These are phyloP conservation scores for Annona cherimola DNA, from an alignment of 164 flowering plant species.

Conservation along the genomic window DNA sequence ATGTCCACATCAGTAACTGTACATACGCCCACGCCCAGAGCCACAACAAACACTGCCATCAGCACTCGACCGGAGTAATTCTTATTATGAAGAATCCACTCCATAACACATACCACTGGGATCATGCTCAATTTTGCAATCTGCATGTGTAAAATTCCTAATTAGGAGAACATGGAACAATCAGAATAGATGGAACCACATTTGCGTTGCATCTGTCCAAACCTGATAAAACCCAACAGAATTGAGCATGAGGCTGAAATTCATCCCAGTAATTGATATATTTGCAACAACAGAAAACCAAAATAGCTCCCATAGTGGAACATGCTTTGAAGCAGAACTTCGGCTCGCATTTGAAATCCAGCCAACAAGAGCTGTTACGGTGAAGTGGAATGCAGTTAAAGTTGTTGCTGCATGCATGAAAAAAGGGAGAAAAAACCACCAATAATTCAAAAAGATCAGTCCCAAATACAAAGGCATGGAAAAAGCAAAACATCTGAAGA, in stretches of 20 bases:
- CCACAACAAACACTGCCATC: slow-evolving; percentile 65
- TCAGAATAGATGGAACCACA: not conserved
- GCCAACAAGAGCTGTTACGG: slow-evolving; percentile 78
- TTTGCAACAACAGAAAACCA: slow-evolving; percentile 90
- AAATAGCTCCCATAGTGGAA: slow-evolving; percentile 85
- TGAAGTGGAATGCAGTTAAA: slow-evolving; percentile 83
- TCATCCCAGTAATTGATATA: slow-evolving; percentile 81
- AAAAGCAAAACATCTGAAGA: no score
- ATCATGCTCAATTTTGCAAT: slow-evolving; percentile 75
- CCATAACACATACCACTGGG: slow-evolving; percentile 69
- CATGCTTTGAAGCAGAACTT: slow-evolving; percentile 69
- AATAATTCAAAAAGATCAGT: not conserved
- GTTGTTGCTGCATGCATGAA: slow-evolving; percentile 47
- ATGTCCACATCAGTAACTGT: slow-evolving; percentile 87
- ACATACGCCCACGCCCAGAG: slow-evolving; percentile 81
- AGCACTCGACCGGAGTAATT: slow-evolving; percentile 59
- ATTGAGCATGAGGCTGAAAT: slow-evolving; percentile 60
- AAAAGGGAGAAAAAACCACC: not conserved
- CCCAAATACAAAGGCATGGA: not conserved
- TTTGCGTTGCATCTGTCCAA: not conserved
- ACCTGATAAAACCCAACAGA: slow-evolving; percentile 65
- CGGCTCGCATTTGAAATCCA: slow-evolving; percentile 73
- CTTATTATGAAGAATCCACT: slow-evolving; percentile 75
- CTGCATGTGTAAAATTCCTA: slow-evolving; percentile 23
- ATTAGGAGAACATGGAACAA: not conserved